Conservation (phyloP, 305 asterid species). For the Solanum hybrid region DNA sequence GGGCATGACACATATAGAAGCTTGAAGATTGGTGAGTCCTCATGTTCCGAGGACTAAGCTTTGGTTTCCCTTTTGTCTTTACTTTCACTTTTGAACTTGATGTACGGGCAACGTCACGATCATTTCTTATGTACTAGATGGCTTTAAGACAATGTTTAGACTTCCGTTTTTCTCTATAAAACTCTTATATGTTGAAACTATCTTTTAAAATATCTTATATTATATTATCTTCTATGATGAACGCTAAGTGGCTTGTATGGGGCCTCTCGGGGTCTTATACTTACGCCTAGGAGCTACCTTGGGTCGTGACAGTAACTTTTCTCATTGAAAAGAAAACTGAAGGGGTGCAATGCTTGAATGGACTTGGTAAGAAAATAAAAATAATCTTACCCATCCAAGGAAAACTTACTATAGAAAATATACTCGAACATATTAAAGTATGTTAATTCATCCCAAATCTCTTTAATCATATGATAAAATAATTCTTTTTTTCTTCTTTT, state of each 20-base stretch:
- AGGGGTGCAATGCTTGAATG: neutral
- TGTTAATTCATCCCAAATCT: neutral
- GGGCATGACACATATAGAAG: neutral
- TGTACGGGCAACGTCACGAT: neutral
- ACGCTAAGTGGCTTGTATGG: neutral
- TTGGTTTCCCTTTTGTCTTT: neutral
- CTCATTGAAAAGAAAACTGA: too few species aligned
- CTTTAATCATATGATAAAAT: neutral
- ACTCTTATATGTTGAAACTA: neutral
- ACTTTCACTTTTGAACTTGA: neutral
- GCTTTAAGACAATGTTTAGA: neutral
- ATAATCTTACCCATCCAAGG: neutral
- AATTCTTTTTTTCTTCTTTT: neutral
- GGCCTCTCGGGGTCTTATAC: neutral
- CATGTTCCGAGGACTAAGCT: neutral
- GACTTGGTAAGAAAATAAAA: neutral
- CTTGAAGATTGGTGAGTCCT: neutral
- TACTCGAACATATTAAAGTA: neutral
- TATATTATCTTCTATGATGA: neutral
- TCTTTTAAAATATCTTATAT: neutral
- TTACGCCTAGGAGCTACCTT: neutral
- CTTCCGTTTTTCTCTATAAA: neutral
- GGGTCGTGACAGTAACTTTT: neutral
- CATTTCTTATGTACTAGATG: neutral
- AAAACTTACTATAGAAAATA: neutral